Evolutionary conservation across 2,329 filamentous ascomycete genomes (phyloP).

Genomic region (Neoarthrinium moseri): DNA sequence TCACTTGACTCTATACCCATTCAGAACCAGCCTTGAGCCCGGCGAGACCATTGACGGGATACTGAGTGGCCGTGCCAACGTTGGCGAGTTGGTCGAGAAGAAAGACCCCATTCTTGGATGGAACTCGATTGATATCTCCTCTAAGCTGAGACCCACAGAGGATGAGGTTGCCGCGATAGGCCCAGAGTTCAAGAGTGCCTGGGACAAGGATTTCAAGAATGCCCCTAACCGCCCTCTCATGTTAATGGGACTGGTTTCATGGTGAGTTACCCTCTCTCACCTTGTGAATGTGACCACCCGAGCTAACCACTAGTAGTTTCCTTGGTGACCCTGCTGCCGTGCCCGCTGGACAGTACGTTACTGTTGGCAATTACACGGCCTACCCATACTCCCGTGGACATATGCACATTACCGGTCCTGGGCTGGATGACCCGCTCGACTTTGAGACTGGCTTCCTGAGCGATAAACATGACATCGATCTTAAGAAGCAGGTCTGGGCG

Average conservation of each 20-base stretch:
- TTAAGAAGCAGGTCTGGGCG: slow-evolving; percentile 57
- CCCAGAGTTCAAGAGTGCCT: slow-evolving; percentile 45
- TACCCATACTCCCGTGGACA: slow-evolving; percentile 62
- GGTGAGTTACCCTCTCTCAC: not conserved
- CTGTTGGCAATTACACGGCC: slow-evolving; percentile 50
- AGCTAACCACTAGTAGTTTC: not conserved
- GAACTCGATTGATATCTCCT: slow-evolving; percentile 49
- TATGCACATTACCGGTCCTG: slow-evolving; percentile 54
- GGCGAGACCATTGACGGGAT: slow-evolving; percentile 41
- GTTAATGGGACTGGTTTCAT: slow-evolving; percentile 38
- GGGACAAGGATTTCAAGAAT: slow-evolving; percentile 47
- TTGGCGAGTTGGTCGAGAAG: slow-evolving; percentile 19
- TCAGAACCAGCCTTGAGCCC: slow-evolving; percentile 43
- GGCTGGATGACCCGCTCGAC: slow-evolving; percentile 40
- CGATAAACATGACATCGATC: slow-evolving; percentile 48
- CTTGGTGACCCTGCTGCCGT: slow-evolving; percentile 7
- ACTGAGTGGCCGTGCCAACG: slow-evolving; percentile 19
- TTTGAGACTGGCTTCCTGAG: slow-evolving; percentile 57
- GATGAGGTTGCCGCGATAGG: slow-evolving; percentile 48
- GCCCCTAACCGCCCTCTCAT: slow-evolving; percentile 40
- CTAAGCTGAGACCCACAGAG: slow-evolving; percentile 50
- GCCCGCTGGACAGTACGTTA: slow-evolving; percentile 46
- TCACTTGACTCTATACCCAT: slow-evolving; percentile 48
- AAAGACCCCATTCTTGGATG: slow-evolving; percentile 43
- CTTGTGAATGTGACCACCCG: not conserved